Percentiles rank a stretch among this genome's conserved stretches.
Evolutionary conservation across 352 stramenopile species (phyloP).

Genomic region (Globisporangium solare): DNA sequence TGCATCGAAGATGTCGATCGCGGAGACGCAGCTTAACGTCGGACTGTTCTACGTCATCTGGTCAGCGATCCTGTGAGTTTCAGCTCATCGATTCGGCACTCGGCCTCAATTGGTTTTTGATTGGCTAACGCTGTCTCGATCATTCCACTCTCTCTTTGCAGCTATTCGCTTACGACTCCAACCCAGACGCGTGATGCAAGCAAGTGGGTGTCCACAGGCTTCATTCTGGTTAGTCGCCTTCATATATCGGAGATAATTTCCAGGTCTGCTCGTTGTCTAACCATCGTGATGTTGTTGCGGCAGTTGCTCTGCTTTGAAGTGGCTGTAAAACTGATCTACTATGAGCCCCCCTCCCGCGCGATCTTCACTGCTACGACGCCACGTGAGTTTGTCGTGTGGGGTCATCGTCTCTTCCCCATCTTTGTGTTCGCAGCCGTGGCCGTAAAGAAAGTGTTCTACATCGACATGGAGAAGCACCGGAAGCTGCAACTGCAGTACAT

Average conservation of each 20-base stretch:
- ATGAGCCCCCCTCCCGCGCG: conserved; percentile 43
- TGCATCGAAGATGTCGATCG: conserved; percentile 32
- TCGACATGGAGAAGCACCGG: conserved; percentile 61
- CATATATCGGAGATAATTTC: no score
- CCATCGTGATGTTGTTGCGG: background rate
- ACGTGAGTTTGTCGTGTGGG: conserved; percentile 53
- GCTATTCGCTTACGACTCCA: conserved; percentile 43
- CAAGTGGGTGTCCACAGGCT: conserved; percentile 37
- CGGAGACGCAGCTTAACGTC: conserved; percentile 53
- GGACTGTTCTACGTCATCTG: conserved; percentile 67
- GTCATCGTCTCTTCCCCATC: conserved; percentile 50
- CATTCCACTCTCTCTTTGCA: conserved; percentile 13
- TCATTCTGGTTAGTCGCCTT: conserved; percentile 34
- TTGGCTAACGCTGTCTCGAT: background rate
- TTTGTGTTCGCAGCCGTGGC: conserved; percentile 32
- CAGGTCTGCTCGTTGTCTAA: no score
- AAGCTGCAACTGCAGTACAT: conserved; percentile 39
- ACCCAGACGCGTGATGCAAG: conserved; percentile 35
- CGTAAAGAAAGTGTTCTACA: conserved; percentile 49
- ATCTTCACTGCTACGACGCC: conserved; percentile 48
- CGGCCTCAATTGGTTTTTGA: background rate
- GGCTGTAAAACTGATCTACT: conserved; percentile 42
- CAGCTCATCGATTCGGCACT: no score
- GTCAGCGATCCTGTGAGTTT: conserved; percentile 52
- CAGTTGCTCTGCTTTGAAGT: conserved; percentile 56